Evolutionary conservation across 73 alveolate species (phyloP).

Genomic region (Paramecium biaurelia): DNA sequence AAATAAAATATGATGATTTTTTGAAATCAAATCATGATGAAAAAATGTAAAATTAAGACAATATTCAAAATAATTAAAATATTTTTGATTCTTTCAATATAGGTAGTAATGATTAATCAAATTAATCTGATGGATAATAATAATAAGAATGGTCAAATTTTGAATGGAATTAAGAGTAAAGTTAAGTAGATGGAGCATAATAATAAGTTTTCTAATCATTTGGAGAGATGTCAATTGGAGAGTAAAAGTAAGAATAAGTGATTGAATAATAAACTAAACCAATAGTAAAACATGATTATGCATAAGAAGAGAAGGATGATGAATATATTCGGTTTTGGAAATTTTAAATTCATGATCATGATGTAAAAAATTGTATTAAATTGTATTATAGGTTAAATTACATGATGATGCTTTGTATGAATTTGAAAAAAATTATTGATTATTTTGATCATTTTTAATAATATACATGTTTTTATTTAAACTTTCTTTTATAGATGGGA

Average conservation of each 20-base stretch:
- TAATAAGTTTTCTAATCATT: neutral
- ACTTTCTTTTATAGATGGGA: no score
- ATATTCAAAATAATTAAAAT: neutral
- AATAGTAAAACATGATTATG: neutral
- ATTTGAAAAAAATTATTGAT: neutral
- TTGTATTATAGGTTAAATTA: neutral
- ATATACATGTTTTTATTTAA: neutral
- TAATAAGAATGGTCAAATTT: neutral
- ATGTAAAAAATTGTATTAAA: neutral
- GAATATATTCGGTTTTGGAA: neutral
- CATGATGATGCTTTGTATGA: constrained; percentile 6
- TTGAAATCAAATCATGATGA: neutral
- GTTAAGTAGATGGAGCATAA: neutral
- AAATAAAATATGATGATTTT: neutral
- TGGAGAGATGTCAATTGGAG: neutral
- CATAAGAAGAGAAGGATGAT: neutral
- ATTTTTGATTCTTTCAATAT: neutral
- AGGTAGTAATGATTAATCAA: neutral
- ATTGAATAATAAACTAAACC: neutral
- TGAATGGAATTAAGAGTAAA: neutral
- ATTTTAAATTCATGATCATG: neutral
- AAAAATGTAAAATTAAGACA: neutral
- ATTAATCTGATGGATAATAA: neutral
- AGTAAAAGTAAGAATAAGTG: neutral
- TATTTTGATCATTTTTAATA: neutral